Conservation (phyloP, 2,329 filamentous ascomycete genomes). For the Thelonectria rubi region DNA sequence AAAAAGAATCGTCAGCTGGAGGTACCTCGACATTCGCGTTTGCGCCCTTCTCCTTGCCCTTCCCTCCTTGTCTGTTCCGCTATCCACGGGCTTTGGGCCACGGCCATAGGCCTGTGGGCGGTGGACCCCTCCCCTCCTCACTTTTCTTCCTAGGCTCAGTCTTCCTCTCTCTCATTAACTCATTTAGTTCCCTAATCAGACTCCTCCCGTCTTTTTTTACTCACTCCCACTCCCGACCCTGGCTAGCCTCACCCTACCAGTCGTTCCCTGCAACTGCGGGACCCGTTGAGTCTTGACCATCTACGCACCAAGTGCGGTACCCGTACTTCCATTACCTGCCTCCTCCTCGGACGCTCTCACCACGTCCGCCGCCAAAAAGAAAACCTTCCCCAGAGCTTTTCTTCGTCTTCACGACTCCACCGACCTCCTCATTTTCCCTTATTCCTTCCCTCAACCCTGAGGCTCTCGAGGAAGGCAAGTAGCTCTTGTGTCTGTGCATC, state of each 20-base stretch:
- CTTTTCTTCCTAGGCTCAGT: conserved; percentile 3
- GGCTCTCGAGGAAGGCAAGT: conserved; percentile 31
- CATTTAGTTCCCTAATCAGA: conserved; percentile 25
- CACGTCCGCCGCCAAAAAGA: conserved; percentile 46
- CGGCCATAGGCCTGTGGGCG: conserved; percentile 10
- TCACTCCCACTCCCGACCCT: conserved; percentile 30
- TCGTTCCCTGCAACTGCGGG: conserved; percentile 38
- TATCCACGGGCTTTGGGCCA: conserved; percentile 12
- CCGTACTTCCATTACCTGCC: conserved; percentile 40
- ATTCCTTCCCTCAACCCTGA: conserved; percentile 43
- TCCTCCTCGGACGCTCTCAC: conserved; percentile 37
- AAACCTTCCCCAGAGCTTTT: conserved; percentile 45
- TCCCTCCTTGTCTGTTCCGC: conserved; percentile 18
- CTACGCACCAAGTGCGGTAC: conserved; percentile 39
- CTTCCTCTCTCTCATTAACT: conserved; percentile 1
- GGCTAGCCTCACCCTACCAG: conserved; percentile 38
- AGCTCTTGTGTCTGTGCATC: conserved; percentile 31
- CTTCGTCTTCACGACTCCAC: conserved; percentile 48
- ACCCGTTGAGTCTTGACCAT: conserved; percentile 27
- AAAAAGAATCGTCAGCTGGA: not conserved
- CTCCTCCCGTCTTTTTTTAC: conserved; percentile 12
- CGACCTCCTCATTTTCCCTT: conserved; percentile 47
- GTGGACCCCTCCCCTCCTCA: conserved; percentile 6
- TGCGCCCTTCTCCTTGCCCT: conserved; percentile 5
- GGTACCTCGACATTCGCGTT: conserved; percentile 13